Evolutionary conservation across 1,139 yeast genomes (phyloP).

Genomic region (Sugiyamaella novakii): DNA sequence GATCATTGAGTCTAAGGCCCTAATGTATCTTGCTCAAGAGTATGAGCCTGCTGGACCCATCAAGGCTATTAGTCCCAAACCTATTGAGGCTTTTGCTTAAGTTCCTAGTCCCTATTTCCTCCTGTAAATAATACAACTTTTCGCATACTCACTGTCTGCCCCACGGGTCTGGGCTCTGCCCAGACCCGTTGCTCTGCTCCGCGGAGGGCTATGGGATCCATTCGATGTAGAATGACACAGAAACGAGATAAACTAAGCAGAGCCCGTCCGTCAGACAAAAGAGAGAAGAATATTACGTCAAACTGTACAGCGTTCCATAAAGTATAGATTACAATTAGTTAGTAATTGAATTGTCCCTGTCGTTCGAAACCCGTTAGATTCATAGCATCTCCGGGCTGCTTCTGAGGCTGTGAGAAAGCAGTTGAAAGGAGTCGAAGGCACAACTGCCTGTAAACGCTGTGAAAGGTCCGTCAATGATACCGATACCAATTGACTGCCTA

Average conservation of each 20-base stretch:
- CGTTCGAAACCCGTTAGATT: constrained; percentile 1
- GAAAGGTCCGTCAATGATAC: constrained; percentile 51
- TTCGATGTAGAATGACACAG: no score
- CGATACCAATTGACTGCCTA: constrained; percentile 21
- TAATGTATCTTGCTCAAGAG: constrained; percentile 49
- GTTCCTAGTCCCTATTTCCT: no score
- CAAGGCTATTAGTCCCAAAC: constrained; percentile 23
- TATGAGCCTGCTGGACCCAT: constrained; percentile 23
- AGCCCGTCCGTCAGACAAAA: neutral
- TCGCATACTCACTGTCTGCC: constrained; percentile 8
- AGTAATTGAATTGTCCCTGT: neutral
- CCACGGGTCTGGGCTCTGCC: constrained; percentile 15
- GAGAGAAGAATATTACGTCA: no score
- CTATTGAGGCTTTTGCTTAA: constrained; percentile 17
- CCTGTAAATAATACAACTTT: constrained; percentile 13
- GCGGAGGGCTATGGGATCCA: neutral
- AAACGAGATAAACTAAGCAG: neutral
- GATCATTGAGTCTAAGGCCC: constrained; percentile 72
- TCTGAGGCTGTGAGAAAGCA: constrained; percentile 12
- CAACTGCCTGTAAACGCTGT: neutral
- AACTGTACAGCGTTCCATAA: no score
- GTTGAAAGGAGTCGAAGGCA: neutral
- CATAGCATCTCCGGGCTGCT: constrained; percentile 5
- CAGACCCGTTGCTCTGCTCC: constrained; percentile 13
- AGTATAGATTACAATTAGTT: neutral